Evolutionary conservation across 2,329 filamentous ascomycete species (phyloP), one percentile per base, ranked within the genome.

Genomic region (Aspergillus brunneoviolaceus): DNA sequence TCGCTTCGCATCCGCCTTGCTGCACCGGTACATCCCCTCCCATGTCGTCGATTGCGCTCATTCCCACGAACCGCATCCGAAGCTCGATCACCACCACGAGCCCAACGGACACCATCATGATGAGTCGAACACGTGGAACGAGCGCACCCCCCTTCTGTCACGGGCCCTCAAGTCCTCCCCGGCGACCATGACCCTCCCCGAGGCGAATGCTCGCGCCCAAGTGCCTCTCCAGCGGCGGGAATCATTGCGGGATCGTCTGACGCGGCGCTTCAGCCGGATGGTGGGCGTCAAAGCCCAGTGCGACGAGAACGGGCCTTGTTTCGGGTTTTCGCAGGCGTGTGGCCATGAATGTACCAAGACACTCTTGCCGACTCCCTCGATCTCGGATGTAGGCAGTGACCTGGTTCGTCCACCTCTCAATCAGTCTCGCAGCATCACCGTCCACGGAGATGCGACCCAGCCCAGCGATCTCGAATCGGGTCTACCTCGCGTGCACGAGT

Each of bases 301-400:
- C 65, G 83, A 86, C 62, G 80, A 84, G 57, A 75, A 81, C 55
- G 85, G 84, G 0, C 83, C 84, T 19, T 89, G 86, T 64, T 85
- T 84, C 65, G 86, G 86, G 0, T 84, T 84, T 64, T 85, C 84
- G 3, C 84, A 87, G 64, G 81, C 84, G 0, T 88, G 86, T 67
- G 85, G 85, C 1, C 77, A 79, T 25, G 84, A 87, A 61, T 88
- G 86, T 70, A 84, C 85, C 66, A 85, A 84, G 69, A 70, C 75
- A 4, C 67, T 75, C 19, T 3, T 45, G 16, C 6, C 16, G 39
- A 45, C 39, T 3, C 39, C 39, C 14, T 64, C 73, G n/a, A 64
- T 54, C 6, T 47, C 67, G 6, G 62, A 60, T 42, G n/a, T 58
- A 19, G 60, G 66, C 54, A 67, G 69, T 12, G 57, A 59, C 31